Conservation (phyloP, 192 early-diverging fungal genomes). For the Umbelopsis isabellina region DNA sequence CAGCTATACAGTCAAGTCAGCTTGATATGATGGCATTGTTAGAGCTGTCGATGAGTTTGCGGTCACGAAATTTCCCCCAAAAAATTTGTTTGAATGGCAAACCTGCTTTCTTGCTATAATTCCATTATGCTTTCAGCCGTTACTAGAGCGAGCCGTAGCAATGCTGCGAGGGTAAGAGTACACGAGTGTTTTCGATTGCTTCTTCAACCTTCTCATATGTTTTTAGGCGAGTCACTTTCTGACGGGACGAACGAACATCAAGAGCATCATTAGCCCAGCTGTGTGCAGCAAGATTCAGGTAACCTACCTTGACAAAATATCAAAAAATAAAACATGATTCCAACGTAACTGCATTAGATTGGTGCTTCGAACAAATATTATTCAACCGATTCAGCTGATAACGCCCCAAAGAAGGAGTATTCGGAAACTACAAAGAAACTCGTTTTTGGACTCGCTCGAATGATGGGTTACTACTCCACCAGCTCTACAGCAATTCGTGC, state of each 20-base stretch:
- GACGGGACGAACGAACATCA: neutral
- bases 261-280: neutral
- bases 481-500: slow-evolving; percentile 56
- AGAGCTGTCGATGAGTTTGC: no score
- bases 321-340: neutral
- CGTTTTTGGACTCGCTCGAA: slow-evolving; percentile 46
- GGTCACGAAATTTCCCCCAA: no score
- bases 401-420: slow-evolving; percentile 25
- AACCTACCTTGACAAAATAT: neutral
- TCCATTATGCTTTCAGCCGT: no score
- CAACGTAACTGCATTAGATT: neutral
- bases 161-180: no score
- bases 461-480: slow-evolving; percentile 56
- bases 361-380: neutral
- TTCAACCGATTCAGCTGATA: neutral
- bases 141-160: no score
- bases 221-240: neutral
- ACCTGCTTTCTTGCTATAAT: no score
- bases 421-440: slow-evolving; percentile 41
- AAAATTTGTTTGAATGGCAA: no score
- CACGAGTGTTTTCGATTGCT: no score
- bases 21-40: no score
- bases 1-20: no score
- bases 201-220: neutral
- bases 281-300: neutral